phyloP scores from a whole-genome alignment of 2,329 filamentous ascomycete genomes.

The Aspergillus transmontanensis region DNA sequence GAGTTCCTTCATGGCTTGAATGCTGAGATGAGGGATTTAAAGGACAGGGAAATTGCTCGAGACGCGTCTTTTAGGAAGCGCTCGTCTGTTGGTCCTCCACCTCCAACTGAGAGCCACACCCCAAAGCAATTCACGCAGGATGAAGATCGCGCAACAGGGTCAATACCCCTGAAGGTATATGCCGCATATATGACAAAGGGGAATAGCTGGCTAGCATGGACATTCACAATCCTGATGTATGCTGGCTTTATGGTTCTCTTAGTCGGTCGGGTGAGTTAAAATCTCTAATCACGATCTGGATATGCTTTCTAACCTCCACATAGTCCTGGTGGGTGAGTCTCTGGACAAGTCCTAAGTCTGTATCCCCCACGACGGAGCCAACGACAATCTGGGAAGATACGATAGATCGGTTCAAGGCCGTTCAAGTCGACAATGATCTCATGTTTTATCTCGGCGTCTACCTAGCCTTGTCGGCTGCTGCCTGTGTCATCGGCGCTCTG shows the following conservation, averaged over 20 bases:
- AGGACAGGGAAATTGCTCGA: conserved; percentile 13
- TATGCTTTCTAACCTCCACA: not conserved
- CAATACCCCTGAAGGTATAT: conserved; percentile 70
- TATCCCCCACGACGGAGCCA: conserved; percentile 1
- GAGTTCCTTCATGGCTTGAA: conserved; percentile 43
- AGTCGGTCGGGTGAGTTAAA: conserved; percentile 50
- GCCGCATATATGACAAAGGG: conserved; percentile 66
- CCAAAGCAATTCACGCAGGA: conserved; percentile 76
- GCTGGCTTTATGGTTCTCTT: conserved; percentile 57
- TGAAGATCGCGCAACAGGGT: conserved; percentile 70
- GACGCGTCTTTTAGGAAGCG: conserved; percentile 14
- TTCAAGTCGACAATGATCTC: conserved; percentile 48
- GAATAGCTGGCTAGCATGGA: conserved; percentile 66
- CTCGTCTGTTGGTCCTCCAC: conserved; percentile 13
- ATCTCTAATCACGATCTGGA: too few relatives aligned
- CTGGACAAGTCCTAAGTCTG: conserved; percentile 43
- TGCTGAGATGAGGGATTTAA: conserved; percentile 47
- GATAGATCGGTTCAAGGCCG: not conserved
- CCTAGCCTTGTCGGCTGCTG: conserved; percentile 58
- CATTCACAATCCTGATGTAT: conserved; percentile 56
- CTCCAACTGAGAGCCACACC: conserved; percentile 23
- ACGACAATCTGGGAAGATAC: not conserved
- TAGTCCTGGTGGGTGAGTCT: conserved; percentile 53
- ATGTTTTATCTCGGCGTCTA: conserved; percentile 56
- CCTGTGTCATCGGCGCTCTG: conserved; percentile 61